Evolutionary conservation across 2,329 filamentous ascomycete genomes (phyloP), one percentile per base, ranked within the genome.

Genomic region (Daldinia sp.): DNA sequence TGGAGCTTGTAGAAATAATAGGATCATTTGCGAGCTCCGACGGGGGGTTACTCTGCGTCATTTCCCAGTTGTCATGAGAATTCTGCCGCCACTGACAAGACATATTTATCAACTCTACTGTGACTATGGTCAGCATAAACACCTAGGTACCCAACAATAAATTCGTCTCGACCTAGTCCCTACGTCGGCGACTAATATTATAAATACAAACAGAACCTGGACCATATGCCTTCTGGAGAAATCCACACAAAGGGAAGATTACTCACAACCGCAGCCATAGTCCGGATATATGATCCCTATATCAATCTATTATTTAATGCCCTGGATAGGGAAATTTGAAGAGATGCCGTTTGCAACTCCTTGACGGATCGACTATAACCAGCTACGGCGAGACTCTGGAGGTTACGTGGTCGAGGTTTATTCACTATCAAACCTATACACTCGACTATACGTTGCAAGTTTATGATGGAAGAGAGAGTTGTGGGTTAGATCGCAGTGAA

Each of bases 11-110:
- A 21, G 53, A 50, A 34, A 21, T 49, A 3, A 68, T 66, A 34
- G 63, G 66, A 25, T 68, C 60, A 32, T 55, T 34, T 19, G 52
- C 54, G 7, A 64, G 67, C 39, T 69, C 63, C 11, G 63, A 68
- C 32, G 66, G 59, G 2, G 61, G 61, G n/a, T 64, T 63, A 35
- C 64, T 67, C 47, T 59, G 57, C 8, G 64, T 51, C 29, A 64
- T 39, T 19, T 64, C 58, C 64, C 64, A 66, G 15, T 37, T 35
- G 6, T 51, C 54, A 8, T 37, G 30, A 39, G 64, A 64, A 17
- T 41, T 56, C 11, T 13, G 53, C 19, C 54, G 53, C 64, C 64
- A 67, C 39, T 64, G 52, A 45, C 57, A 56, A 21, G 64, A 64
- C 64, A 67, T 67, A 27, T 64, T 52, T 29, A 10, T 23, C 15